Base-by-base conservation (phyloP, 352 stramenopile genomes). In the Globisporangium echinulatum region DNA sequence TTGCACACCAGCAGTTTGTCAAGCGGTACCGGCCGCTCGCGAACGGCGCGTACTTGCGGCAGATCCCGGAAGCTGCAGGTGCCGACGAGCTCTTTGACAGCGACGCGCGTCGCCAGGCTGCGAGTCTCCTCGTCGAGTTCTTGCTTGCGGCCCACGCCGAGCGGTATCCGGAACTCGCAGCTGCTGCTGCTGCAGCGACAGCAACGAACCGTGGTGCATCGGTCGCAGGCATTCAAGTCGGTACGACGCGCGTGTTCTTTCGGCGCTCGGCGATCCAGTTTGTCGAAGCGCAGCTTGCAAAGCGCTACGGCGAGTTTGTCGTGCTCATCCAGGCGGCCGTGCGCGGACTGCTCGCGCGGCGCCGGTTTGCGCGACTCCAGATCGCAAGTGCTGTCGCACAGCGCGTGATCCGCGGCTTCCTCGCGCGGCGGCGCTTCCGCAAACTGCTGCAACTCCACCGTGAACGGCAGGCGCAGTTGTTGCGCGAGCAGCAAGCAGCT, bases 1-100 rank as follows among this genome's bases (percentile, higher is more conserved):
- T 99, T 25, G 79, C 77, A 42, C 96, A 99, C 69, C 68, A 91
- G 59, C 80, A 94, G 61, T 99, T 99, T 58, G 70, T 94, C 42
- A 88, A 93, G 68, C 96, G 84, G 8, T 91, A 97, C 60, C 83
- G 86, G 15, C 79, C 88, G n/a, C 69, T 97, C 1, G 79, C 71
- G 4, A 90, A 89, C 25, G 74, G 74, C 40, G 57, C 72, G 33
- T 85, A 89, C 49, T 63, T 92, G 58, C 72, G 79, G 13, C 71
- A 74, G 6, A 77, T 94, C 37, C 81, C 82, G 14, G 80, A 88
- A 17, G 64, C 70, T 36, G 68, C 72, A 17, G 75, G 71, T 9
- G 61, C 71, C 1, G 73, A 85, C 67, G 76, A 82, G 10, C 25
- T 66, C 5, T 91, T 82, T n/a, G 79, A 90, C 25, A 60, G 58